A percentile compares a stretch with the other conserved stretches of the same genome.
These are phyloP conservation scores for Eutrema yunnanense DNA, from an alignment of 345 rosid species.

Conservation along the genomic window DNA sequence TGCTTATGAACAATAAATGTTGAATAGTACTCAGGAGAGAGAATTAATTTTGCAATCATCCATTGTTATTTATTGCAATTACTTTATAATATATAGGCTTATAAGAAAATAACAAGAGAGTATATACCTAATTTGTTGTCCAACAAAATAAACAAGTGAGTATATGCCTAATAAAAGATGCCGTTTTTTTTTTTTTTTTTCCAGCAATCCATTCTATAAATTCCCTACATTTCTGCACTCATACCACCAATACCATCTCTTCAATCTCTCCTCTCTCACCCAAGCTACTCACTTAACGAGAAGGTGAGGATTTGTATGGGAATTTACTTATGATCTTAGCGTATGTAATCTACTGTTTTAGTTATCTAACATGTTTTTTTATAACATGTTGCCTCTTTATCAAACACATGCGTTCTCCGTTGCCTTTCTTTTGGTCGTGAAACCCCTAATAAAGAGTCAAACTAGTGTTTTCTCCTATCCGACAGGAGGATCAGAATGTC, in stretches of 20 bases:
- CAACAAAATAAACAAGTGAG: too few species aligned
- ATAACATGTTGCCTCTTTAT: neutral
- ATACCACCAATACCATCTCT: neutral
- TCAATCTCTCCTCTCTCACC: neutral
- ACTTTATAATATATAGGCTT: too few species aligned
- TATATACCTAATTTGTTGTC: too few species aligned
- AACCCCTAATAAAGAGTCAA: neutral
- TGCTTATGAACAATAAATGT: too few species aligned
- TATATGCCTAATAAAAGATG: too few species aligned
- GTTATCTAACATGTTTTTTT: neutral
- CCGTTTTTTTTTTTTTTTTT: too few species aligned
- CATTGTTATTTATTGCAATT: too few species aligned
- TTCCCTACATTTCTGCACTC: neutral
- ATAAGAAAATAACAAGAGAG: too few species aligned
- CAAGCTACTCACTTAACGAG: neutral
- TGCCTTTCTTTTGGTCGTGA: neutral
- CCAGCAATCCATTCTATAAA: neutral
- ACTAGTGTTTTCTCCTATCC: constrained; percentile 3
- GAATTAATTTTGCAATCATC: too few species aligned
- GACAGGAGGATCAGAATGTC: neutral
- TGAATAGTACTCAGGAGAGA: too few species aligned
- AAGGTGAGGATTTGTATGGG: neutral
- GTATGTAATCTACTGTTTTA: neutral
- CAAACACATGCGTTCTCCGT: neutral
- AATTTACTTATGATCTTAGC: neutral